Evolutionary conservation across 164 flowering plant genomes (phyloP).

Genomic region (Protea cynaroides): DNA sequence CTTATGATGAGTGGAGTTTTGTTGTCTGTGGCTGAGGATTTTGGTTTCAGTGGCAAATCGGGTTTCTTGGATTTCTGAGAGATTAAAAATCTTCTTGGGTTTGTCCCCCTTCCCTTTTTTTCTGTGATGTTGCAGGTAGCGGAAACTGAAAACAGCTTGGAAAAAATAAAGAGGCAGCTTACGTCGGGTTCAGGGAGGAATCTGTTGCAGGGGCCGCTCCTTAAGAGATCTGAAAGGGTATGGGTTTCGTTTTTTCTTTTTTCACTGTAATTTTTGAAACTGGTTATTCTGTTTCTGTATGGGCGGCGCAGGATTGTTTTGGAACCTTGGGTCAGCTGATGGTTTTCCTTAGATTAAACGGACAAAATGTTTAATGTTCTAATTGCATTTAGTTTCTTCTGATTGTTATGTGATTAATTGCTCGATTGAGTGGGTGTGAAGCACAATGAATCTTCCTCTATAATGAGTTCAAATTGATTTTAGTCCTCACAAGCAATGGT

Average conservation of each 20-base stretch:
- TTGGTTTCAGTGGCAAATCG: background rate
- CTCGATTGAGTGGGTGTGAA: too few species aligned
- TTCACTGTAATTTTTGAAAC: background rate
- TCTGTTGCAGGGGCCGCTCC: constrained; percentile 91
- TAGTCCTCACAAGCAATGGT: too few species aligned
- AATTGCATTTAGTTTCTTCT: too few species aligned
- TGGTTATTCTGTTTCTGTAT: too few species aligned
- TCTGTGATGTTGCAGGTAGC: constrained; percentile 28
- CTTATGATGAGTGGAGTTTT: background rate
- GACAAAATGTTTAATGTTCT: background rate
- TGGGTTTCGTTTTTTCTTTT: background rate
- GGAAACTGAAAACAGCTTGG: constrained; percentile 75
- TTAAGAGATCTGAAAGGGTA: constrained; percentile 97
- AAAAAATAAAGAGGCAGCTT: constrained; percentile 91
- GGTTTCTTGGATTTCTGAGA: background rate
- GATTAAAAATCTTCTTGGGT: background rate
- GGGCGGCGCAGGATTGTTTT: background rate
- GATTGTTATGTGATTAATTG: too few species aligned
- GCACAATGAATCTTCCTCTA: too few species aligned
- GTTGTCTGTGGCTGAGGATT: background rate
- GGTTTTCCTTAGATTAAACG: background rate
- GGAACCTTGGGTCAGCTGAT: background rate
- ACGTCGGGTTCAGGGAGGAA: constrained; percentile 78
- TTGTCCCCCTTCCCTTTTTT: background rate
- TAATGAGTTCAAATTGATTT: too few species aligned